Evolutionary conservation across 495 filamentous ascomycete species (phyloP).

Genomic region (Xylaria scruposa): DNA sequence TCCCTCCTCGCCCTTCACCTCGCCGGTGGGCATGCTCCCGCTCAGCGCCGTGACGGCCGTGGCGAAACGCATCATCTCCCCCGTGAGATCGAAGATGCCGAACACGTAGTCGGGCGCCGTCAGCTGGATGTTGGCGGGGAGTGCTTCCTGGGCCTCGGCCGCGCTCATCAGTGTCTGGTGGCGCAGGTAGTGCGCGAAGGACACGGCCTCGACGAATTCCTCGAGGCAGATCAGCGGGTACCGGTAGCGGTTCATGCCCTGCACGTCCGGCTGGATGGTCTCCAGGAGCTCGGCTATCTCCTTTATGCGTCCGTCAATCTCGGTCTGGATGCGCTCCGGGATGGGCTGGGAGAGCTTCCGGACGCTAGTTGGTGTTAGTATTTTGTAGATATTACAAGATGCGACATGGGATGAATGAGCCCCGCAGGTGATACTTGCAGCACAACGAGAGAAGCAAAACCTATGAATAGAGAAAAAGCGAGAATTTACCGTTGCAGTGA

Average conservation of each 20-base stretch:
- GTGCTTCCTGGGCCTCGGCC: conserved; percentile 57
- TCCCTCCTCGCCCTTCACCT: conserved; percentile 22
- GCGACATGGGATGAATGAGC: conserved; percentile 17
- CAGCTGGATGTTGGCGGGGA: conserved; percentile 64
- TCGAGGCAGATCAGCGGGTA: conserved; percentile 90
- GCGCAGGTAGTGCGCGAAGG: conserved; percentile 85
- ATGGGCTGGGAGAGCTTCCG: conserved; percentile 68
- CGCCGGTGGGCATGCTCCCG: conserved; percentile 50
- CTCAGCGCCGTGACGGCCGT: conserved; percentile 77
- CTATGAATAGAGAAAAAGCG: background rate
- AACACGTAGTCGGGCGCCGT: conserved; percentile 87
- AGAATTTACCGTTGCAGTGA: conserved; percentile 78
- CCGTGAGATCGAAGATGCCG: conserved; percentile 89
- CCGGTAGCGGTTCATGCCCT: conserved; percentile 78
- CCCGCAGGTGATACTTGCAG: background rate
- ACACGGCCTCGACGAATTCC: conserved; percentile 87
- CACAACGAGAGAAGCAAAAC: background rate
- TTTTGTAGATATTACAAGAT: background rate
- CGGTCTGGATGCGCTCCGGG: conserved; percentile 67
- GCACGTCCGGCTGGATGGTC: conserved; percentile 73
- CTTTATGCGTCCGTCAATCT: conserved; percentile 65
- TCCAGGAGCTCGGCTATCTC: conserved; percentile 73
- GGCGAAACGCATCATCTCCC: conserved; percentile 95
- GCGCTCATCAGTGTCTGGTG: conserved; percentile 75
- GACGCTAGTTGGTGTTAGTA: conserved; percentile 55